Conservation (phyloP, 495 filamentous ascomycete species). For the Neurospora sp. region DNA sequence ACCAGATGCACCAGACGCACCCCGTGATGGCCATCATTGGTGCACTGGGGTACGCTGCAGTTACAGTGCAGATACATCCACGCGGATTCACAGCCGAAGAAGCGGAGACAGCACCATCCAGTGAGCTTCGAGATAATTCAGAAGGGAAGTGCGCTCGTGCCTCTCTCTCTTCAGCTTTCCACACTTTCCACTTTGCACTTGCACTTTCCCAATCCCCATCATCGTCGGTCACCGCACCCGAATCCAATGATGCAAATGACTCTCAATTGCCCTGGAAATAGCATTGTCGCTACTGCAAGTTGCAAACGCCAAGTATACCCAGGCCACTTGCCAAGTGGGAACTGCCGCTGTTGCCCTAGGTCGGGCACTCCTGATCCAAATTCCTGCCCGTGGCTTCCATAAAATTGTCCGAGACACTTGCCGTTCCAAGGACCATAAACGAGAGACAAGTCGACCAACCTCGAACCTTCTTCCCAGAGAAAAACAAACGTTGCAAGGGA, state of each 20-base stretch:
- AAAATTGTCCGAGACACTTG: neutral
- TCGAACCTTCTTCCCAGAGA: neutral
- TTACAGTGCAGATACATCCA: neutral
- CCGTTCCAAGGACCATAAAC: neutral
- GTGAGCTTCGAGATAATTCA: neutral
- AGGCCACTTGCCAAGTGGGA: neutral
- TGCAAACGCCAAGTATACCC: neutral
- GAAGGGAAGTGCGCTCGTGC: neutral
- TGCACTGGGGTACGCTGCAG: neutral
- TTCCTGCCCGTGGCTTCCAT: neutral
- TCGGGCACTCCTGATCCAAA: neutral
- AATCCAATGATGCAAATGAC: neutral
- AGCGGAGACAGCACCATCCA: neutral
- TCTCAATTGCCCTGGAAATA: neutral
- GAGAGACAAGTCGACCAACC: neutral
- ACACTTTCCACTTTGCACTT: neutral
- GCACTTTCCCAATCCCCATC: neutral
- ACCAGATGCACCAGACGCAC: neutral
- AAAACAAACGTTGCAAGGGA: neutral
- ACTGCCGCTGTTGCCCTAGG: neutral
- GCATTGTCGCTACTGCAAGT: neutral
- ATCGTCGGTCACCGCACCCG: neutral
- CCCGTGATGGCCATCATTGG: neutral
- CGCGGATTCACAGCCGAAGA: neutral
- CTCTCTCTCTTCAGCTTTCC: neutral